phyloP scores from a whole-genome alignment of 2,329 filamentous ascomycete species.

The Botrytis galanthina region DNA sequence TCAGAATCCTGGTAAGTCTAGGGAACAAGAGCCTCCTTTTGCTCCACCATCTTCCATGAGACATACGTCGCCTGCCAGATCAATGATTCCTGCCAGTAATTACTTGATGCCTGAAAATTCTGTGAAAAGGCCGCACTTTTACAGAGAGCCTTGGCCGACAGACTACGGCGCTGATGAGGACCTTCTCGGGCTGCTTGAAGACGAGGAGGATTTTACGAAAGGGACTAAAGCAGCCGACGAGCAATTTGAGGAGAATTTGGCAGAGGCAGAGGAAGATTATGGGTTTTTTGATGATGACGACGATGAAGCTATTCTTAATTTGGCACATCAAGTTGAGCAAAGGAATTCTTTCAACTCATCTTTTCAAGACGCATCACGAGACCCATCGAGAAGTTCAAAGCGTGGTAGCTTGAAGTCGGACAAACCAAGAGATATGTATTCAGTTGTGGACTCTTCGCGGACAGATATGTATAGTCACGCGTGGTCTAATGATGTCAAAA shows the following conservation, averaged over 20 bases:
- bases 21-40: not conserved
- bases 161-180: conserved; percentile 32
- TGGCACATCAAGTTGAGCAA: conserved; percentile 45
- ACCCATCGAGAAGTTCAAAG: conserved; percentile 24
- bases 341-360: conserved; percentile 31
- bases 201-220: conserved; percentile 29
- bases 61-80: not conserved
- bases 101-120: not conserved
- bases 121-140: not conserved
- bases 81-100: not conserved
- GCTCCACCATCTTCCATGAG: conserved; percentile 6
- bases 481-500: conserved; percentile 85
- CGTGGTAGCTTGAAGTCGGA: conserved; percentile 12
- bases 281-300: conserved; percentile 39
- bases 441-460: conserved; percentile 38
- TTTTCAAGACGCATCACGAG: conserved; percentile 26
- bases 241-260: conserved; percentile 18
- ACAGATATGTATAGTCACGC: conserved; percentile 60
- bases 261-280: conserved; percentile 31
- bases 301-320: conserved; percentile 41
- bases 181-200: conserved; percentile 30
- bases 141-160: conserved; percentile 24
- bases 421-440: conserved; percentile 35
- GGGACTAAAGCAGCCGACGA: conserved; percentile 17
- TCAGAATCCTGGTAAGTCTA: not conserved